Conservation (phyloP, 345 rosid species). For the Eucalyptus pauciflora region DNA sequence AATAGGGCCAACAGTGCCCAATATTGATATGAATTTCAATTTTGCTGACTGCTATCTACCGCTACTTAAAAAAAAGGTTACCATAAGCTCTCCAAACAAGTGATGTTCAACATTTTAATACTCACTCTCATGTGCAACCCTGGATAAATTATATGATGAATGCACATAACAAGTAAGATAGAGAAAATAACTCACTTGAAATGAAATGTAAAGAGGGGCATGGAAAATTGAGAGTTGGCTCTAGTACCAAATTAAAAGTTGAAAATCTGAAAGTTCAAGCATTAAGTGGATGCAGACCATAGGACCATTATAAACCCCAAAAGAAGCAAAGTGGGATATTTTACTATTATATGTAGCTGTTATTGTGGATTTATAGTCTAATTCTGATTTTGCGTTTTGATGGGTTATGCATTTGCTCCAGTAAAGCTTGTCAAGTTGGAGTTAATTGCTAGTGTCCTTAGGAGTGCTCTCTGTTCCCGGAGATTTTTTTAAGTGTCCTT, state of each 20-base stretch:
- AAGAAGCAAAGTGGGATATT: background rate
- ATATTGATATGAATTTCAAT: rapidly evolving
- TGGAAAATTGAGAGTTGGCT: background rate
- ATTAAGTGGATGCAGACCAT: background rate
- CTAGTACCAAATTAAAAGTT: background rate
- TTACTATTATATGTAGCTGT: background rate
- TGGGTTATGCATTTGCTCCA: background rate
- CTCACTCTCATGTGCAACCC: background rate
- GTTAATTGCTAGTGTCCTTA: background rate
- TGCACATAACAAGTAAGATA: background rate
- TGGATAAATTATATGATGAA: background rate
- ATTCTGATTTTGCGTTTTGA: background rate
- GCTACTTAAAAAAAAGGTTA: background rate
- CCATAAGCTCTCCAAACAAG: background rate
- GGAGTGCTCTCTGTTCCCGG: too few relatives aligned
- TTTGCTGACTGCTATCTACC: rapidly evolving
- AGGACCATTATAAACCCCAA: background rate
- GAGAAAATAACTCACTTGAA: background rate
- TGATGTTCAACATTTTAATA: background rate
- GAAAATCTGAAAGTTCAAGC: background rate
- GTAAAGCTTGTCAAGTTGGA: background rate
- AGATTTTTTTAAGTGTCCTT: too few relatives aligned
- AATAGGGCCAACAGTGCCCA: background rate
- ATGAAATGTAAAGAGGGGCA: background rate
- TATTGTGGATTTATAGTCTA: background rate